These are phyloP conservation scores for Pythium dissimile DNA, from an alignment of 352 stramenopile species.

Conservation along the genomic window DNA sequence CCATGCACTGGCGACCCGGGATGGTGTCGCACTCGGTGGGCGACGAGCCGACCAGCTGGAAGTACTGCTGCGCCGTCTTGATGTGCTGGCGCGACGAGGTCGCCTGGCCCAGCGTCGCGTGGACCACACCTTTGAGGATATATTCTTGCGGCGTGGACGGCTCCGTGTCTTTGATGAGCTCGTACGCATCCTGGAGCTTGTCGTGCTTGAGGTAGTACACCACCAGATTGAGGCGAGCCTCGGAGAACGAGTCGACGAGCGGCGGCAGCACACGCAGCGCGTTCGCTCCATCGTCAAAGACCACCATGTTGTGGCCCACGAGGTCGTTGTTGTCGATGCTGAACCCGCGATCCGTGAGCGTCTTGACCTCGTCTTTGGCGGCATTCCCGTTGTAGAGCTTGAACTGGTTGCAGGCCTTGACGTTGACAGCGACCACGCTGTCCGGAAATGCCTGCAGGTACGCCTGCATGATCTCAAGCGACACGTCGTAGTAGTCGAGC, in stretches of 20 bases:
- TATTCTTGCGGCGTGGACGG: constrained; percentile 93
- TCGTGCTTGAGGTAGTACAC: constrained; percentile 92
- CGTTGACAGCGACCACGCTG: constrained; percentile 91
- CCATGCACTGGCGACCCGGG: constrained; percentile 96
- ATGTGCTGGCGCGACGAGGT: constrained; percentile 89
- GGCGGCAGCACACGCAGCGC: constrained; percentile 90
- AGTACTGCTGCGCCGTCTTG: constrained; percentile 93
- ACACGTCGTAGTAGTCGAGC: constrained; percentile 97
- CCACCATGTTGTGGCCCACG: constrained; percentile 95
- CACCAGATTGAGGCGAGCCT: constrained; percentile 95
- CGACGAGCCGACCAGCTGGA: constrained; percentile 92
- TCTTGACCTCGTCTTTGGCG: constrained; percentile 93
- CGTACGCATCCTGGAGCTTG: constrained; percentile 92
- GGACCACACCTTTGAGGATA: constrained; percentile 89
- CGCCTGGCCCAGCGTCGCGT: constrained; percentile 88
- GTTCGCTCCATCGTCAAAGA: constrained; percentile 93
- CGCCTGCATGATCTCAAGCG: constrained; percentile 94
- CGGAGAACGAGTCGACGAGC: constrained; percentile 91
- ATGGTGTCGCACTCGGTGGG: constrained; percentile 97
- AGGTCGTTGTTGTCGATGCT: constrained; percentile 91
- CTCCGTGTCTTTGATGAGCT: constrained; percentile 94
- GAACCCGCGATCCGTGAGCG: constrained; percentile 86
- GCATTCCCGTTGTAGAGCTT: constrained; percentile 96
- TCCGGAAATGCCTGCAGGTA: constrained; percentile 93
- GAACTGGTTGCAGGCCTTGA: constrained; percentile 98